Conservation (phyloP, 768 basidiomycete genomes). For the Chalciporus pseudorubinellus region DNA sequence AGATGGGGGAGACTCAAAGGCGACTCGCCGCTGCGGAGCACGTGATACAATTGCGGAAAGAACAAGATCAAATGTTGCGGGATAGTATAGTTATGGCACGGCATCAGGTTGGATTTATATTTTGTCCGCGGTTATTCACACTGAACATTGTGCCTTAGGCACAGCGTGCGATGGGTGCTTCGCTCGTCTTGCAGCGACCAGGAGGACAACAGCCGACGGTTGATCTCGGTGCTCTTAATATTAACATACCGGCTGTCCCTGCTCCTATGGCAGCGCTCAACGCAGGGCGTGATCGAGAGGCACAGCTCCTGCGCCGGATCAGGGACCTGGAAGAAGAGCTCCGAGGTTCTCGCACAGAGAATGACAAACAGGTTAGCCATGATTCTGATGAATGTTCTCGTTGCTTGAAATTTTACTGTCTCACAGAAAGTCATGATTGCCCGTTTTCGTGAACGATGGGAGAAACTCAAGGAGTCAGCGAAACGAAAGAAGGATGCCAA, state of each 20-base stretch:
- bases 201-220: slow-evolving; percentile 36
- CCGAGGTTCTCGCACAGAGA: slow-evolving; percentile 59
- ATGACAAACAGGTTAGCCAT: slow-evolving; percentile 73
- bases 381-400: neutral
- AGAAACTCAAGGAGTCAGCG: slow-evolving; percentile 84
- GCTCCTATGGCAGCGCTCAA: slow-evolving; percentile 49
- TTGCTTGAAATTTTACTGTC: slow-evolving; percentile 15
- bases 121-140: slow-evolving; percentile 1
- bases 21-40: slow-evolving; percentile 61
- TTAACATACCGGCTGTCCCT: slow-evolving; percentile 50
- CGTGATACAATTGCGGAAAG: slow-evolving; percentile 64
- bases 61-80: slow-evolving; percentile 75
- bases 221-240: slow-evolving; percentile 57
- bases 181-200: slow-evolving; percentile 52
- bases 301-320: slow-evolving; percentile 44
- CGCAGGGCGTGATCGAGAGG: slow-evolving; percentile 57
- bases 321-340: slow-evolving; percentile 84
- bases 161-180: slow-evolving; percentile 75
- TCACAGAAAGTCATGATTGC: slow-evolving; percentile 76
- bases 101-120: slow-evolving; percentile 52
- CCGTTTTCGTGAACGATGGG: slow-evolving; percentile 85
- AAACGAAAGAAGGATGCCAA: slow-evolving; percentile 81
- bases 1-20: slow-evolving; percentile 55
- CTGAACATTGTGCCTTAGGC: slow-evolving; percentile 45
- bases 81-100: slow-evolving; percentile 76